Percentiles rank a stretch among this genome's conserved stretches.
These are phyloP conservation scores for Mycena sp. DNA, from an alignment of 1,284 basidiomycete genomes.

Conservation along the genomic window DNA sequence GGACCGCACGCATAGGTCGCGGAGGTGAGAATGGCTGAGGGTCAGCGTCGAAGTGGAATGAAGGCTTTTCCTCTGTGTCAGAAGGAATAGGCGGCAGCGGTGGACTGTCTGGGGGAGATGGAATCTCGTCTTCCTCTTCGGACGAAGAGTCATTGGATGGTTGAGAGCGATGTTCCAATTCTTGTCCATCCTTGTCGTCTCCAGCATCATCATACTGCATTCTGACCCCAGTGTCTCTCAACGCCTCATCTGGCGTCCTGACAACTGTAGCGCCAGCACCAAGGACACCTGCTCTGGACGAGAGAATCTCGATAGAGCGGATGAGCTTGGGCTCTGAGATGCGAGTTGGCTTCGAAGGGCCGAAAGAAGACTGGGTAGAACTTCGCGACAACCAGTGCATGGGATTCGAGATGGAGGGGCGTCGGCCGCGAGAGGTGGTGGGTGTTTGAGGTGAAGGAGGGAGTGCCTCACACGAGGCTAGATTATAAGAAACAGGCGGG, in stretches of 20 bases:
- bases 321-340: slow-evolving; percentile 71
- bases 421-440: slow-evolving; percentile 37
- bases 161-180: slow-evolving; percentile 28
- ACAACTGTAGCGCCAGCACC: slow-evolving; percentile 78
- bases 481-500: slow-evolving; percentile 42
- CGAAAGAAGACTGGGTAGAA: slow-evolving; percentile 43
- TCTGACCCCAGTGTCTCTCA: slow-evolving; percentile 55
- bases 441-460: slow-evolving; percentile 34
- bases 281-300: slow-evolving; percentile 57
- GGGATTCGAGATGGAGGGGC: slow-evolving; percentile 54
- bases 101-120: slow-evolving; percentile 54
- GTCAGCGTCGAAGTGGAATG: slow-evolving; percentile 10
- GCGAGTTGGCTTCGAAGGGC: slow-evolving; percentile 55
- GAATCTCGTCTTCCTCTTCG: slow-evolving; percentile 40
- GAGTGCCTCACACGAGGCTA: slow-evolving; percentile 19
- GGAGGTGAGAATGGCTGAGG: slow-evolving; percentile 33
- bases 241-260: slow-evolving; percentile 78
- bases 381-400: slow-evolving; percentile 60
- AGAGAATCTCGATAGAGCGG: slow-evolving; percentile 56
- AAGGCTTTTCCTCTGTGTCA: slow-evolving; percentile 10
- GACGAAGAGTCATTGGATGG: slow-evolving; percentile 27
- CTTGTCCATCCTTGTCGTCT: slow-evolving; percentile 34
- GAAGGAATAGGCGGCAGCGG: slow-evolving; percentile 64
- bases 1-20: slow-evolving; percentile 50
- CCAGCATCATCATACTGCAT: slow-evolving; percentile 40